Base-by-base conservation (phyloP, 2,329 filamentous ascomycete species). In the Alternaria atra region DNA sequence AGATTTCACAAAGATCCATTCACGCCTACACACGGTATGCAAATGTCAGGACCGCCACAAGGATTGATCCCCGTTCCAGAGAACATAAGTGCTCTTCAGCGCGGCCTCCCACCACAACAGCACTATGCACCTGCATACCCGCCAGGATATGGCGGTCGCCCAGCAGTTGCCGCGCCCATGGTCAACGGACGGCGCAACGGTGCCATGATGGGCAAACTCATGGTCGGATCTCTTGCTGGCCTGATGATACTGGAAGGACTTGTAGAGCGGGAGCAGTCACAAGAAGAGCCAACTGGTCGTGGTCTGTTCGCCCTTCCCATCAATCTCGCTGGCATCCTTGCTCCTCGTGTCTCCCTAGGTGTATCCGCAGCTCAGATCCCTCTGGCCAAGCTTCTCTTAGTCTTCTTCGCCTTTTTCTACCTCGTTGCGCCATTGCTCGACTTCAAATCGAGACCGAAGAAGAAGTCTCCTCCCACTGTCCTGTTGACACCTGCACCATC, bases 221-320 rank as follows among this genome's bases (percentile, higher is more conserved):
- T 97, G 92, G 89, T 97, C 5, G 94, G 94, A 42, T 94, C 94
- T 17, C 86, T 98, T 60, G 94, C 94, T 25, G 93, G 93, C 13
- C 83, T 98, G 17, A 97, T 98, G 94, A 86, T 97, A 34, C 81
- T 97, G 68, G 93, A 97, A 80, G 93, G 92, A 1, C 84, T 94
- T 56, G 86, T 91, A 74, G 81, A 89, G 68, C 76, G 79, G 37
- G 87, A 87, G 75, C 86, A 87, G 70, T 86, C 84, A 47, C 89
- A 73, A 56, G 74, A 79, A 48, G 75, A 79, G 39, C 71, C 80
- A 13, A 75, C 74, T 30, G 78, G 74, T 34, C 76, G 77, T 39
- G 80, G 80, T 17, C 72, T 84, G 6, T 80, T 80, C 56, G 79
- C 81, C 27, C 61, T 82, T 4, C 83, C 83, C 5, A 63, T 80